phyloP scores from a whole-genome alignment of 345 rosid genomes.

The Salix exigua region DNA sequence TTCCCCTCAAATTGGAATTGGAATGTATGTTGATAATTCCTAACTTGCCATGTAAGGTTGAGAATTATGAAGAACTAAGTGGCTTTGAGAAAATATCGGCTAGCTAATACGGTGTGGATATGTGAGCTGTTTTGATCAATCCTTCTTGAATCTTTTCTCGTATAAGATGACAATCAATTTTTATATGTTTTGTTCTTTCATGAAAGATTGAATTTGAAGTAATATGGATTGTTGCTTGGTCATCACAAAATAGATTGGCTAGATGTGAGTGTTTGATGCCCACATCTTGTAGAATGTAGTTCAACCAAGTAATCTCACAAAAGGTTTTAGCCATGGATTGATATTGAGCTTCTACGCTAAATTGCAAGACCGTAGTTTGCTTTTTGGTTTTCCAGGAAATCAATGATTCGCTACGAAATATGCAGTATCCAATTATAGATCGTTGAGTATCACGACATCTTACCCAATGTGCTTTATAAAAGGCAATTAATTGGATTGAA shows the following conservation, averaged over 20 bases:
- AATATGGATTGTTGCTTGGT: background rate
- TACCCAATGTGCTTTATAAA: background rate
- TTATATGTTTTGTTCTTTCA: background rate
- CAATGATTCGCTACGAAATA: background rate
- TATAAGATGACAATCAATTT: too few relatives aligned
- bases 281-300: too few relatives aligned
- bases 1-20: too few relatives aligned
- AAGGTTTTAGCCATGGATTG: background rate
- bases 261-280: background rate
- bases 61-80: background rate
- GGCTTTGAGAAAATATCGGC: background rate
- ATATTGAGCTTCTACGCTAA: background rate
- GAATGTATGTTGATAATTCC: background rate
- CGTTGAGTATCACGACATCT: background rate
- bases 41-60: background rate
- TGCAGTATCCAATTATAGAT: background rate
- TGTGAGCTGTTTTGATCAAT: too few relatives aligned
- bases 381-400: background rate
- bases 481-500: too few relatives aligned
- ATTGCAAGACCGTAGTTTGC: background rate
- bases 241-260: background rate
- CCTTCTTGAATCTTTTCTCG: background rate
- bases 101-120: rapidly evolving
- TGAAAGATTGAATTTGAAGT: too few relatives aligned
- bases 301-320: background rate